phyloP scores from a whole-genome alignment of 2,329 filamentous ascomycete genomes.

The Xylaria sp. region DNA sequence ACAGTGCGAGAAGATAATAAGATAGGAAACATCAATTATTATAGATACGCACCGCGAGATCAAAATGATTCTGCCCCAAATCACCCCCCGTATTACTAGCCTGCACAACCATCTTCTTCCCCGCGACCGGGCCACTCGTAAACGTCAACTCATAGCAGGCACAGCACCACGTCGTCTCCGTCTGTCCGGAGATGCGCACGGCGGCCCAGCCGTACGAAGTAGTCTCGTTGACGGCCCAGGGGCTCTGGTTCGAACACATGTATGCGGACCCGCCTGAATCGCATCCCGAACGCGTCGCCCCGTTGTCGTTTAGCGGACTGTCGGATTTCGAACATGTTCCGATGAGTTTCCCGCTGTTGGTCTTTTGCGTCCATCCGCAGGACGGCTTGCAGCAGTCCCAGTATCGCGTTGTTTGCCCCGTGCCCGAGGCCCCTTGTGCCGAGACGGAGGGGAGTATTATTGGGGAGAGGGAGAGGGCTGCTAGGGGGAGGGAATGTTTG shows the following conservation, averaged over 20 bases:
- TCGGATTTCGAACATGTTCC: slow-evolving; percentile 61
- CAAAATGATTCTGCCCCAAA: slow-evolving; percentile 60
- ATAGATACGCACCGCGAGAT: slow-evolving; percentile 53
- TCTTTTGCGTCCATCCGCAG: slow-evolving; percentile 66
- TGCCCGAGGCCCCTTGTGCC: slow-evolving; percentile 37
- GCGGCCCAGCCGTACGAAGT: slow-evolving; percentile 70
- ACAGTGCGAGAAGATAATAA: background rate
- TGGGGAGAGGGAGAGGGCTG: slow-evolving; percentile 26
- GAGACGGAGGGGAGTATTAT: too few species aligned
- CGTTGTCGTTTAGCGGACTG: slow-evolving; percentile 56
- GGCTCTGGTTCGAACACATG: slow-evolving; percentile 66
- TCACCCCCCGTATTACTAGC: slow-evolving; percentile 64
- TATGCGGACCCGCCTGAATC: slow-evolving; percentile 60
- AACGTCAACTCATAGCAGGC: slow-evolving; percentile 67
- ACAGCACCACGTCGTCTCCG: slow-evolving; percentile 69
- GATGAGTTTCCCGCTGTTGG: slow-evolving; percentile 56
- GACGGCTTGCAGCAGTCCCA: slow-evolving; percentile 77
- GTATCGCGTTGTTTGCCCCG: slow-evolving; percentile 49
- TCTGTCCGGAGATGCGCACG: slow-evolving; percentile 59
- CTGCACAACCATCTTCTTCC: slow-evolving; percentile 66
- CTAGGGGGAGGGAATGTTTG: slow-evolving; percentile 24
- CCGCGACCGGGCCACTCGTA: slow-evolving; percentile 56
- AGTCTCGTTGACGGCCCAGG: slow-evolving; percentile 66
- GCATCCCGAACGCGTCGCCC: slow-evolving; percentile 57
- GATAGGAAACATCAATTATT: too few species aligned